Conservation (phyloP, 257 asterid species). For the Penstemon newberryi region DNA sequence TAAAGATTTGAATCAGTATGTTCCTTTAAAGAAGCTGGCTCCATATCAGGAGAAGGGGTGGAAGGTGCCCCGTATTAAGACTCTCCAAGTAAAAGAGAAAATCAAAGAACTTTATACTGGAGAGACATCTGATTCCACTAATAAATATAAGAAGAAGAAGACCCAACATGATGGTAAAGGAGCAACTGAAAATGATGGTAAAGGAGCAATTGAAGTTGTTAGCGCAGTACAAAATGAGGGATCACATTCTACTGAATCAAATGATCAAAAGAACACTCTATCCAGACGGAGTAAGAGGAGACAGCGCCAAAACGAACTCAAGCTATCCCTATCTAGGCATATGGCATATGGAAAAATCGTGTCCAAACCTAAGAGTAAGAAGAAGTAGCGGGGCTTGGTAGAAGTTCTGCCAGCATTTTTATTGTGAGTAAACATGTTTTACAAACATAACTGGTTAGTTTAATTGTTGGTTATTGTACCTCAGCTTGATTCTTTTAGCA, state of each 20-base stretch:
- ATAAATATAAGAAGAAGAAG: conserved; percentile 33
- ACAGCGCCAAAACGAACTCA: conserved; percentile 51
- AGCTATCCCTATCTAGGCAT: conserved; percentile 46
- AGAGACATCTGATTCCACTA: conserved; percentile 21
- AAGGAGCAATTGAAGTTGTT: conserved; percentile 29
- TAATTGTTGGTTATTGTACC: too few species aligned
- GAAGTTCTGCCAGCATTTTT: conserved; percentile 10
- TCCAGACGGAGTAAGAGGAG: conserved; percentile 56
- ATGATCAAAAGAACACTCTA: conserved; percentile 30
- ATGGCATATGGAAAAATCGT: conserved; percentile 58
- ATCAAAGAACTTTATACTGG: conserved; percentile 19
- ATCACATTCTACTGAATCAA: conserved; percentile 27
- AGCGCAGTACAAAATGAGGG: conserved; percentile 31
- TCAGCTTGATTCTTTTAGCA: too few species aligned
- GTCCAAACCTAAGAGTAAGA: conserved; percentile 55
- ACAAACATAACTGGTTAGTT: background rate
- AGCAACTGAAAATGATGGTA: conserved; percentile 19
- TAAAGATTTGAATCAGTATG: conserved; percentile 73
- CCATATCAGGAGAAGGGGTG: conserved; percentile 79
- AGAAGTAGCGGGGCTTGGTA: conserved; percentile 30
- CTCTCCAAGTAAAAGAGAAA: conserved; percentile 41
- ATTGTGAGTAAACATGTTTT: conserved; percentile 4
- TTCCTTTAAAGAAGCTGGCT: conserved; percentile 73
- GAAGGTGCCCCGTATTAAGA: conserved; percentile 66
- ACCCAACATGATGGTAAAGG: conserved; percentile 25